These are phyloP conservation scores for Quercus wislizeni DNA, from an alignment of 306 rosid genomes.

Conservation along the genomic window DNA sequence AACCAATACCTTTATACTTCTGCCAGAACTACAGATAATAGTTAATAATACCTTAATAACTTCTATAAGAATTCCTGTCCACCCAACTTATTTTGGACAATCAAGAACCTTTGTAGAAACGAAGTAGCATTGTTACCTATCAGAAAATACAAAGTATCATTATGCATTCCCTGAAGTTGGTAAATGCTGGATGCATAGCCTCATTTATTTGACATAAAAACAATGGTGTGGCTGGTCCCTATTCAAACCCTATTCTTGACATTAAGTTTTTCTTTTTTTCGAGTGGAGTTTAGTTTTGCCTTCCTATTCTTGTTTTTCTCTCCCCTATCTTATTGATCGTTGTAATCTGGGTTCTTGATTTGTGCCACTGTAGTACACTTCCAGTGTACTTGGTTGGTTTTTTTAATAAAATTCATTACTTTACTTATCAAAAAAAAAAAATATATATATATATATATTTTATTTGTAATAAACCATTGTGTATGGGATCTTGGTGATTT, in stretches of 20 bases:
- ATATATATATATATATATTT: neutral
- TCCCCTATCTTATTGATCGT: too few relatives aligned
- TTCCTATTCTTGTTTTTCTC: too few relatives aligned
- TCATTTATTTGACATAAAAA: neutral
- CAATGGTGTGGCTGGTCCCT: neutral
- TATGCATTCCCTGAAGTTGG: neutral
- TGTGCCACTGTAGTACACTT: too few relatives aligned
- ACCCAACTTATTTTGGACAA: neutral
- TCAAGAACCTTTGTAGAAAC: neutral
- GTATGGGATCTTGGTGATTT: neutral
- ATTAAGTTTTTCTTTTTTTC: too few relatives aligned
- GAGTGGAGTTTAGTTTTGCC: too few relatives aligned
- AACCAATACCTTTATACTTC: neutral
- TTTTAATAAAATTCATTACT: too few relatives aligned
- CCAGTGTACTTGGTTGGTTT: too few relatives aligned
- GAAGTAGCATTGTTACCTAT: neutral
- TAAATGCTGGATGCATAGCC: neutral
- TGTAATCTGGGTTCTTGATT: too few relatives aligned
- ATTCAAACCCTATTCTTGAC: neutral
- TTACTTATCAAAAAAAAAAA: too few relatives aligned
- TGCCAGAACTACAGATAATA: neutral
- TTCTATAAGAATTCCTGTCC: neutral
- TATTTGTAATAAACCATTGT: neutral
- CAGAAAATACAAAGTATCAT: too few relatives aligned
- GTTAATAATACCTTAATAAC: neutral